A percentile compares a stretch with the other conserved stretches of the same genome.
Conservation (phyloP, 768 basidiomycete species). For the Leccinum arenicola region DNA sequence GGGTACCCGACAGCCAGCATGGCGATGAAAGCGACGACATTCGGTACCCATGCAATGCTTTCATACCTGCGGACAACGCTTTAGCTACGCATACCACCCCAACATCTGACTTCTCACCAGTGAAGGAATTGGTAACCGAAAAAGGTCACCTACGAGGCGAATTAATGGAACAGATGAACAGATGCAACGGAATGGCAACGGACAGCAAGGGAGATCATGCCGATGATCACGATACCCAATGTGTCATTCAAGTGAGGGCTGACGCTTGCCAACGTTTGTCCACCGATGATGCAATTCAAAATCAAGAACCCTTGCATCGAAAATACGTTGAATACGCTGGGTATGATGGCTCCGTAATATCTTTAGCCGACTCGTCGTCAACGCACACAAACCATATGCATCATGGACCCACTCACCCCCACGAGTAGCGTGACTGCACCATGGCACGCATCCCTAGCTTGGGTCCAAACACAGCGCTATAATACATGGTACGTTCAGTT, state of each 20-base stretch:
- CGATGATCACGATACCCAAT: slow-evolving; percentile 33
- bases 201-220: slow-evolving; percentile 31
- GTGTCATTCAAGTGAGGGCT: slow-evolving; percentile 30
- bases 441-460: slow-evolving; percentile 57
- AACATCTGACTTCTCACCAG: slow-evolving; percentile 35
- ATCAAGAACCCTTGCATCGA: slow-evolving; percentile 55
- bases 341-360: slow-evolving; percentile 38
- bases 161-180: neutral
- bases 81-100: neutral
- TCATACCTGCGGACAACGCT: slow-evolving; percentile 55
- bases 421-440: slow-evolving; percentile 53
- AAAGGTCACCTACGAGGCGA: slow-evolving; percentile 48
- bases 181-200: slow-evolving; percentile 2
- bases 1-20: slow-evolving; percentile 69
- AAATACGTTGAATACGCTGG: slow-evolving; percentile 48
- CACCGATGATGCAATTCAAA: slow-evolving; percentile 59
- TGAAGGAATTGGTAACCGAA: slow-evolving; percentile 63
- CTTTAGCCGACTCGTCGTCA: slow-evolving; percentile 22
- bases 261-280: slow-evolving; percentile 56
- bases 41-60: slow-evolving; percentile 73
- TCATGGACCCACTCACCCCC: slow-evolving; percentile 37
- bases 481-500: neutral
- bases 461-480: slow-evolving; percentile 51
- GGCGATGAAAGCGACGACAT: slow-evolving; percentile 63
- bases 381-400: slow-evolving; percentile 7